phyloP scores from a whole-genome alignment of 306 rosid genomes.

The Sophora flavescens region DNA sequence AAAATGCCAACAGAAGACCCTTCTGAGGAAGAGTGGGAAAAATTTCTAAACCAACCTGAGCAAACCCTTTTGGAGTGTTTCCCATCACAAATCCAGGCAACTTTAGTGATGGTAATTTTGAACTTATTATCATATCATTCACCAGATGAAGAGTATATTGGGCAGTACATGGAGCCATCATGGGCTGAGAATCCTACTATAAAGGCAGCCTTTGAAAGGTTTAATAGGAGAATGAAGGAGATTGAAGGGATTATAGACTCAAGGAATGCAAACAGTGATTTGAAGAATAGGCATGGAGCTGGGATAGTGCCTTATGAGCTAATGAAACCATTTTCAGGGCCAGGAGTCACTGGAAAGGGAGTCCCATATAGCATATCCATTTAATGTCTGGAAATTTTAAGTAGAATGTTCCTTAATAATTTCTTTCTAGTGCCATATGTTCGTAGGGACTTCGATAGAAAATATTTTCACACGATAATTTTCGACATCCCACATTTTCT shows the following conservation, averaged over 20 bases:
- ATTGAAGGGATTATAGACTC: constrained; percentile 56
- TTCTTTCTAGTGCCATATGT: not conserved
- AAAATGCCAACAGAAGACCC: constrained; percentile 61
- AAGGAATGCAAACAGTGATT: constrained; percentile 46
- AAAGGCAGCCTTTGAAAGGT: constrained; percentile 48
- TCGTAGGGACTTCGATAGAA: not conserved
- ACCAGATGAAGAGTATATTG: constrained; percentile 57
- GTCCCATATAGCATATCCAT: constrained; percentile 60
- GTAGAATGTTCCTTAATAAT: not conserved
- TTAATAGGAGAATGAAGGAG: constrained; percentile 45
- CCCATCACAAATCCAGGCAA: constrained; percentile 63
- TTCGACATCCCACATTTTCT: not conserved
- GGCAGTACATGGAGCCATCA: constrained; percentile 47
- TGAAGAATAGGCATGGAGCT: constrained; percentile 57
- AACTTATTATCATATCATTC: constrained; percentile 57
- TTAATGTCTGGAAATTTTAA: not conserved
- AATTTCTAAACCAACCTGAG: constrained; percentile 42
- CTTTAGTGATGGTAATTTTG: constrained; percentile 46
- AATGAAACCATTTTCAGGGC: constrained; percentile 61
- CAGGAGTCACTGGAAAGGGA: constrained; percentile 61
- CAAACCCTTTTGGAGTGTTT: constrained; percentile 51
- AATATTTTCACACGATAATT: not conserved
- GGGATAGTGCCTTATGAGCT: constrained; percentile 59
- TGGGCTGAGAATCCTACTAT: constrained; percentile 50
- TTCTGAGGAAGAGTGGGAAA: constrained; percentile 55